Evolutionary conservation across 768 basidiomycete genomes (phyloP).

Genomic region (Pleurotus ostreatus): DNA sequence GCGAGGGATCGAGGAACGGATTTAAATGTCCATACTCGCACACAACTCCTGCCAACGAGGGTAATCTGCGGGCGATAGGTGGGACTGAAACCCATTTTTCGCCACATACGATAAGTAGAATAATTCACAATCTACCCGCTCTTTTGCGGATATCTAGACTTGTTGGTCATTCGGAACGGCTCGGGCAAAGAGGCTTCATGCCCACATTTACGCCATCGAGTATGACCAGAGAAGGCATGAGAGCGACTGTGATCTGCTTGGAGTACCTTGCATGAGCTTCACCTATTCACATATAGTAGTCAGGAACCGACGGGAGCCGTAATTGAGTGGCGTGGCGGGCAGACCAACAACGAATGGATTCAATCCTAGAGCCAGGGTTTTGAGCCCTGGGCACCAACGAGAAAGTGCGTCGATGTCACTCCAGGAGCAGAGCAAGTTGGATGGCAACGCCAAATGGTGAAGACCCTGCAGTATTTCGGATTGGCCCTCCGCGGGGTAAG

Average conservation of each 20-base stretch:
- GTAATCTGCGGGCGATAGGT: slow-evolving; percentile 35
- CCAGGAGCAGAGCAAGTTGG: slow-evolving; percentile 60
- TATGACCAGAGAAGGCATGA: slow-evolving; percentile 53
- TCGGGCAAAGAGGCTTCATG: slow-evolving; percentile 13
- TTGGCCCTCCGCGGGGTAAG: slow-evolving; percentile 26
- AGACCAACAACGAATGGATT: slow-evolving; percentile 64
- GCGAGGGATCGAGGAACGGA: neutral
- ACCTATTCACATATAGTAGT: slow-evolving; percentile 24
- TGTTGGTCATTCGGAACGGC: neutral
- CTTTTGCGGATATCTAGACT: slow-evolving; percentile 59
- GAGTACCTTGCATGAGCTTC: slow-evolving; percentile 30
- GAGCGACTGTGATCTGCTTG: slow-evolving; percentile 64
- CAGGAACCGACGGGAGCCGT: slow-evolving; percentile 2
- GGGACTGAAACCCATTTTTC: slow-evolving; percentile 37
- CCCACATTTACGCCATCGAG: slow-evolving; percentile 67
- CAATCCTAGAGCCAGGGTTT: slow-evolving; percentile 53
- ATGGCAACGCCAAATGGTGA: slow-evolving; percentile 59
- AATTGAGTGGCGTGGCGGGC: slow-evolving; percentile 11
- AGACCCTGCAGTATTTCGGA: slow-evolving; percentile 29
- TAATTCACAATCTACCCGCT: slow-evolving; percentile 77
- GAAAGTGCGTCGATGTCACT: slow-evolving; percentile 58
- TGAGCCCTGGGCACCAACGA: slow-evolving; percentile 65
- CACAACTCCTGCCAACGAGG: slow-evolving; percentile 67
- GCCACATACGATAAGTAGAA: slow-evolving; percentile 73
- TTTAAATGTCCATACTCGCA: slow-evolving; percentile 40